These are phyloP conservation scores for Penicillium psychrofluorescens DNA, from an alignment of 495 filamentous ascomycete species.

Conservation along the genomic window DNA sequence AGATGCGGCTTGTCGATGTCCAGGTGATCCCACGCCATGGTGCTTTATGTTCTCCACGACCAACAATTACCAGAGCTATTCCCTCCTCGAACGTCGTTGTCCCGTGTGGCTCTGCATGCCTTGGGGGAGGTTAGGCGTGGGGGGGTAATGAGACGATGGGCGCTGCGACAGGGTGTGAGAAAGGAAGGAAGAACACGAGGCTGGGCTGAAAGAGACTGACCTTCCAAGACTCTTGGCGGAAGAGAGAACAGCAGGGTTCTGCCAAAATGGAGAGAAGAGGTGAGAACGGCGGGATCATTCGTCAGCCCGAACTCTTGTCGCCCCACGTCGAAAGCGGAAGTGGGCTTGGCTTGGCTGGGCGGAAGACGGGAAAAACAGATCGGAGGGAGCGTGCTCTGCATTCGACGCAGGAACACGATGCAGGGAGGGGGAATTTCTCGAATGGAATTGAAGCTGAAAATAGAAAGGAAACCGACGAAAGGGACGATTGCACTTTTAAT, in stretches of 20 bases:
- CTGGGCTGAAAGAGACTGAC: conserved; percentile 12
- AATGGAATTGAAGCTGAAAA: no score
- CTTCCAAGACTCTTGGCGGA: conserved; percentile 17
- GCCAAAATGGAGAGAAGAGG: conserved; percentile 10
- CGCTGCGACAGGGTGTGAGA: neutral
- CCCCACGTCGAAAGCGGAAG: conserved; percentile 19
- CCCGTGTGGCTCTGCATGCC: conserved; percentile 22
- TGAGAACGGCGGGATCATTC: conserved; percentile 19
- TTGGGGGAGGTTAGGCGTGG: conserved; percentile 10
- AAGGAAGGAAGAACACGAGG: conserved; percentile 2
- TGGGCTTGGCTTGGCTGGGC: conserved; percentile 17
- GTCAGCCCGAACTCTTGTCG: conserved; percentile 20
- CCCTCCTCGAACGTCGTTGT: conserved; percentile 16
- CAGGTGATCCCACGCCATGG: conserved; percentile 91
- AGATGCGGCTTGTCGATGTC: conserved; percentile 90
- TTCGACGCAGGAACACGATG: neutral
- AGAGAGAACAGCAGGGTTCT: conserved; percentile 10
- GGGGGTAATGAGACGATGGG: no score
- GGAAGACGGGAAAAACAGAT: no score
- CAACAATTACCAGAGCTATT: conserved; percentile 17
- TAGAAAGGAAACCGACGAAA: no score
- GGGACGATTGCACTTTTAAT: no score
- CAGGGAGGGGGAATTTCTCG: no score
- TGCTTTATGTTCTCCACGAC: conserved; percentile 11
- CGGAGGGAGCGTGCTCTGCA: conserved; percentile 2